Percentiles rank a stretch among this genome's conserved stretches.
These are phyloP conservation scores for Ustilago hordei DNA, from an alignment of 1,284 basidiomycete genomes.

Conservation along the genomic window DNA sequence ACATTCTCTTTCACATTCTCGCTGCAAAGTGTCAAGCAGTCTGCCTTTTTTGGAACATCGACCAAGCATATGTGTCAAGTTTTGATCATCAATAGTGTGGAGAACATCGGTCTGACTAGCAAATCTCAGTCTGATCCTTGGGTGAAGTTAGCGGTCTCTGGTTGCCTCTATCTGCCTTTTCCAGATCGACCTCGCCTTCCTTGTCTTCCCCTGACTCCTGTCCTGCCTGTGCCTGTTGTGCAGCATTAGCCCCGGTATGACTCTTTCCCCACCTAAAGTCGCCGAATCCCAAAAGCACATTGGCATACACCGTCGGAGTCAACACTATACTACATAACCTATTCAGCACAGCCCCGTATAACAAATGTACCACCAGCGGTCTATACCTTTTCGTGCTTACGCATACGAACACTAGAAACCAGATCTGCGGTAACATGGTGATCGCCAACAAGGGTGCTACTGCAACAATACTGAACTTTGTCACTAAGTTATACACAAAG, in stretches of 20 bases:
- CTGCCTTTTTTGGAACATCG: too few species aligned
- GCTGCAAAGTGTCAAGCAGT: too few species aligned
- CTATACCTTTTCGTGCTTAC: conserved; percentile 24
- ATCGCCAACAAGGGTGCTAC: conserved; percentile 29
- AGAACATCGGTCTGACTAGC: background rate
- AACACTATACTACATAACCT: conserved; percentile 25
- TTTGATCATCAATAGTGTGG: too few species aligned
- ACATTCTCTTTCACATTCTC: background rate
- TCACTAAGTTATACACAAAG: conserved; percentile 30
- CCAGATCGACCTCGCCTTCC: conserved; percentile 14
- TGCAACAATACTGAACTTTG: conserved; percentile 23
- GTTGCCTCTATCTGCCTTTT: conserved; percentile 8
- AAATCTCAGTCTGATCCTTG: conserved; percentile 29
- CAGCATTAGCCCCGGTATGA: conserved; percentile 30
- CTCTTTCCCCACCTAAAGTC: conserved; percentile 37
- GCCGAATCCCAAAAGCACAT: conserved; percentile 33
- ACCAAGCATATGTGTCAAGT: too few species aligned
- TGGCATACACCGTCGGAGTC: conserved; percentile 36
- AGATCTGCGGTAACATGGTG: conserved; percentile 37
- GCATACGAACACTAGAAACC: conserved; percentile 32
- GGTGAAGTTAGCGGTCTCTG: conserved; percentile 14
- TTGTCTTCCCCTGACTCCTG: background rate
- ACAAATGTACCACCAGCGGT: conserved; percentile 15
- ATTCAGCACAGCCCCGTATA: conserved; percentile 28
- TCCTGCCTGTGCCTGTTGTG: background rate